Base-by-base conservation (phyloP, 345 rosid genomes). In the Brassica rapa region DNA sequence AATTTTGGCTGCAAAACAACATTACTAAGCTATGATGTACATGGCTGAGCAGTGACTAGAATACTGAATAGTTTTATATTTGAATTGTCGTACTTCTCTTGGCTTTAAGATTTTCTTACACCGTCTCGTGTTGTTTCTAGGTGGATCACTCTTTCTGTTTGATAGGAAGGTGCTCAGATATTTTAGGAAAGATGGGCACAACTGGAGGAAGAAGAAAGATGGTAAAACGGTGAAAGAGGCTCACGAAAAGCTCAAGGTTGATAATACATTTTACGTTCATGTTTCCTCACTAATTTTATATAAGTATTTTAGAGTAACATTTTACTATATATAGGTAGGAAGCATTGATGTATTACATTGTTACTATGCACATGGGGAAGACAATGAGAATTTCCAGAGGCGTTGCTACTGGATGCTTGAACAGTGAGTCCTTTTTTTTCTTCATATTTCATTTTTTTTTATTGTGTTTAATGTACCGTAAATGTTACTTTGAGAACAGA, bases 371-470 rank as follows among this genome's bases (percentile, higher is more conserved):
- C 98, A 94, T 72, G 97, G 98, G 39, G 94, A 90, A 87, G 91
- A 86, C 5, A 86, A 90, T 72, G 94, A 90, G 76, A 84, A 77
- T 79, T 94, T 92, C 76, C 98, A 94, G 80, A 84, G 97, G 25
- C 90, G 97, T 75, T 85, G 90, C 73, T 94, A 94, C 82, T 94
- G 98, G 98, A 87, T 92, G 98, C 98, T 94, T 75, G 94, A 92
- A 71, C 86, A 68, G 98, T 94, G 80, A 87, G 91, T 82, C 62
- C 60, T 35, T 7, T 41, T 10, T 37, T 5, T 32, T 75, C 33
- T 64, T 15, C 60, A 35, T 21, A 2, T 53, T 35, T 29, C 61
- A 30, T 65, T 23, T 35, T 32, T 0, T 68, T 32, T 68, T 25
- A 25, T 63, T 15, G 0, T 53, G 25, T 19, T 55, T 7, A 55